Evolutionary conservation across 192 early-diverging fungal genomes (phyloP).

Genomic region (Fimicolochytrium jonesii): DNA sequence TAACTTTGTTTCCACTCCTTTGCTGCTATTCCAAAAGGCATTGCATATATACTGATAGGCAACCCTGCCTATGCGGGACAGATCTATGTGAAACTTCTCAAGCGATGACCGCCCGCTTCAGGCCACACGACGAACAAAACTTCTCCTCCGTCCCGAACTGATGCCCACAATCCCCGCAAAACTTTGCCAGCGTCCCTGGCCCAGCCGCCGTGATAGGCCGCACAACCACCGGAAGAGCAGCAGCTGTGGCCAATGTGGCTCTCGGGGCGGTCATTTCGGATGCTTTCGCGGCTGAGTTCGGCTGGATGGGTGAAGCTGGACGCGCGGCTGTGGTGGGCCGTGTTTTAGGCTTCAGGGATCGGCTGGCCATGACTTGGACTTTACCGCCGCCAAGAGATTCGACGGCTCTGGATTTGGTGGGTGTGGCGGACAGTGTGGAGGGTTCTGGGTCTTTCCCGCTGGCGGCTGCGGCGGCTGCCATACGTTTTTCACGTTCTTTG

Average conservation of each 20-base stretch:
- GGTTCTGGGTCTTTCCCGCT: background rate
- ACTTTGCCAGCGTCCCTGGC: conserved; percentile 4
- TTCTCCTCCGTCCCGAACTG: background rate
- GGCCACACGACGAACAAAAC: conserved; percentile 24
- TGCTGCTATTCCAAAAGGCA: too few species aligned
- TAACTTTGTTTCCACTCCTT: too few species aligned
- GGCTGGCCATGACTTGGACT: conserved; percentile 5
- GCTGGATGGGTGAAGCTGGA: background rate
- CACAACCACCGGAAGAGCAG: background rate
- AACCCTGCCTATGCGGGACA: too few species aligned
- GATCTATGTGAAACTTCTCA: too few species aligned
- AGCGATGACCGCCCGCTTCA: conserved; percentile 3
- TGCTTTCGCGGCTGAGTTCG: background rate
- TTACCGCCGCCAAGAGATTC: conserved; percentile 7
- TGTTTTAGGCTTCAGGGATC: background rate
- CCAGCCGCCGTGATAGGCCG: background rate
- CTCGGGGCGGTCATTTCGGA: background rate
- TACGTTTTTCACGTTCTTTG: conserved; percentile 17
- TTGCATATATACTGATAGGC: too few species aligned
- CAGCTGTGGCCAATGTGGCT: background rate
- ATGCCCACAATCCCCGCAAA: conserved; percentile 21
- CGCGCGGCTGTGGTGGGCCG: background rate
- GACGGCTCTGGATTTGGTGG: background rate
- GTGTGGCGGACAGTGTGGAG: background rate
- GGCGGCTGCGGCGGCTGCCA: background rate